Base-by-base conservation (phyloP, 2,329 filamentous ascomycete genomes). In the Zymoseptoria brevis region DNA sequence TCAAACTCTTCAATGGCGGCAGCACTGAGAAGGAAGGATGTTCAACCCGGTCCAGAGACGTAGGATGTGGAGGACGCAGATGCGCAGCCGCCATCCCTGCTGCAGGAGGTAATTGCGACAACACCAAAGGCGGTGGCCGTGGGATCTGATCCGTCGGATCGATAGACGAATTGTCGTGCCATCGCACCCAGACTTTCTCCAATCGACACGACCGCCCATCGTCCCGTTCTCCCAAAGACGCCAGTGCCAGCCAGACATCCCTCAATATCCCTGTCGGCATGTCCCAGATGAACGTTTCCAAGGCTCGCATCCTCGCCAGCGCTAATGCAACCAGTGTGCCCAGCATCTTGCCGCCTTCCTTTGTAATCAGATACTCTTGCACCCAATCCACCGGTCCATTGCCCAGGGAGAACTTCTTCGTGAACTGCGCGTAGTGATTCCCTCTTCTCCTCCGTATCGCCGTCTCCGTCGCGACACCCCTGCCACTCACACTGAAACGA, bases 321-420 rank as follows among this genome's bases (percentile, higher is more conserved):
- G 89, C 88, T 64, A 92, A 76, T 8, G 89, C 88, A 11, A 91
- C 89, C 54, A 94, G 76, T 1, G 88, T 93, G 4, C 89, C 88
- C n/a, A 94, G 80, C 88, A 94, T 91, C 75, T 93, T 94, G 2
- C 90, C 90, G 58, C 87, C 86, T 71, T 93, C 89, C 73, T 91
- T 92, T 2, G 83, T 87, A 67, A 93, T 89, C 62, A 88, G 82
- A 74, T 94, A 93, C 69, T 93, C 88, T 57, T 86, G 83, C 5
- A 92, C 88, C 87, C 87, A 92, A 64, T 89, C 83, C 6, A 81
- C 72, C 0, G 88, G 89, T 0, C 89, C 89, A 72, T 94, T 92
- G n/a, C 88, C 88, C 5, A 94, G 80, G 2, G 88, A 90, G 75
- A 94, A 94, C 71, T 91, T 92, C 64, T 86, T 83, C 5, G 87